phyloP scores from a whole-genome alignment of 148 eudicot genomes.

The Arctostaphylos glauca region DNA sequence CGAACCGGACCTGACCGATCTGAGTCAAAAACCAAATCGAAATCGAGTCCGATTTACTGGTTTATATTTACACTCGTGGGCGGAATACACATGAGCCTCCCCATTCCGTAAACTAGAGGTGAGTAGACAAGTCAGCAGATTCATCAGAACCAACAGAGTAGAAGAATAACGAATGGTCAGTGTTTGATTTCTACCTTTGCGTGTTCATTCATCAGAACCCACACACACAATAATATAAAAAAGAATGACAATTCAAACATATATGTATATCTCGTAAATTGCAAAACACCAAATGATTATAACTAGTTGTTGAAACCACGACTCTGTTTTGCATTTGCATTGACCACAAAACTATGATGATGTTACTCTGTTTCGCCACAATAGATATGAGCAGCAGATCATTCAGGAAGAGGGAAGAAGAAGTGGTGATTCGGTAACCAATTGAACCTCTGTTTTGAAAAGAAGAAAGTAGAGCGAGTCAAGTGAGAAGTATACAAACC shows the following conservation, averaged over 20 bases:
- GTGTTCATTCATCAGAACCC: neutral
- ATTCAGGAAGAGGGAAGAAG: neutral
- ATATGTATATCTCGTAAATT: neutral
- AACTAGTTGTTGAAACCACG: neutral
- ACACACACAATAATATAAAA: neutral
- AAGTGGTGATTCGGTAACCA: neutral
- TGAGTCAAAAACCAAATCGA: too few relatives aligned
- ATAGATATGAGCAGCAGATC: too few relatives aligned
- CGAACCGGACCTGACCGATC: too few relatives aligned
- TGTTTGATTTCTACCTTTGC: neutral
- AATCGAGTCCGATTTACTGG: too few relatives aligned
- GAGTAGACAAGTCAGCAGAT: neutral
- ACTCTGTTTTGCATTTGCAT: neutral
- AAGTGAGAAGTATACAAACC: slow-evolving; percentile 41
- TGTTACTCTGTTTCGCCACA: too few relatives aligned
- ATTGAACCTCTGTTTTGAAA: slow-evolving; percentile 44
- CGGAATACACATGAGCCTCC: too few relatives aligned
- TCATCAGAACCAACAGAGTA: neutral
- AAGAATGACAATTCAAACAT: neutral
- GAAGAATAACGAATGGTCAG: neutral
- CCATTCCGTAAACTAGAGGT: neutral
- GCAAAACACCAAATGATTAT: neutral
- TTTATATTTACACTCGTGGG: too few relatives aligned
- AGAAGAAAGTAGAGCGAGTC: slow-evolving; percentile 38
- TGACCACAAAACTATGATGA: too few relatives aligned